Conservation (phyloP, 2,329 filamentous ascomycete species). For the Aspergillus jensenii region DNA sequence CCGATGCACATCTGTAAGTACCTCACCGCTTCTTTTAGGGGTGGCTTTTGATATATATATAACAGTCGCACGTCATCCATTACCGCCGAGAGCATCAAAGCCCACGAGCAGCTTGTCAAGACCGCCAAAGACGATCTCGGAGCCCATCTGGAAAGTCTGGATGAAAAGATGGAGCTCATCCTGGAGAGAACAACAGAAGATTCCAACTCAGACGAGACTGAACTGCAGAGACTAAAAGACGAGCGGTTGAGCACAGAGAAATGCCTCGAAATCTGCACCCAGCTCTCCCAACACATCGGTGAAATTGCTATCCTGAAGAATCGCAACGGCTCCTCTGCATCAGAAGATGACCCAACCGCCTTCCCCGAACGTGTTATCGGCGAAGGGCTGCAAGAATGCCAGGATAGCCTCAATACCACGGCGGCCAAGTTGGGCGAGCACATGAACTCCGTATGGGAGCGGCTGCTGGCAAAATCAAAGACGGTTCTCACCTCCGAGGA, state of each 20-base stretch:
- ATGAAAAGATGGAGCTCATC: slow-evolving; percentile 26
- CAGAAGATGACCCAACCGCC: slow-evolving; percentile 6
- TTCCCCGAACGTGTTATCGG: slow-evolving; percentile 32
- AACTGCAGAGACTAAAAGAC: slow-evolving; percentile 26
- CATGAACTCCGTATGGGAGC: slow-evolving; percentile 32
- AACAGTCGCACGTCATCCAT: slow-evolving; percentile 33
- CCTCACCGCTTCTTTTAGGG: neutral
- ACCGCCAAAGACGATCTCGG: slow-evolving; percentile 27
- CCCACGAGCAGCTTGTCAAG: slow-evolving; percentile 27
- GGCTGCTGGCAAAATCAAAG: slow-evolving; percentile 32
- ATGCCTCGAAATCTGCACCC: slow-evolving; percentile 31
- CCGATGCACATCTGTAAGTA: slow-evolving; percentile 43
- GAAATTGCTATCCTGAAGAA: slow-evolving; percentile 24
- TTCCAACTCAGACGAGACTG: slow-evolving; percentile 19
- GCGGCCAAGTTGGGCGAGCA: slow-evolving; percentile 31
- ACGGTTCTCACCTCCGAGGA: slow-evolving; percentile 25
- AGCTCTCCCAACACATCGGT: slow-evolving; percentile 30
- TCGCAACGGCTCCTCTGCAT: slow-evolving; percentile 15
- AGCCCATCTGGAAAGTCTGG: slow-evolving; percentile 28
- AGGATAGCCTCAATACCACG: slow-evolving; percentile 29
- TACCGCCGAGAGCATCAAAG: slow-evolving; percentile 28
- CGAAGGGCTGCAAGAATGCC: slow-evolving; percentile 37
- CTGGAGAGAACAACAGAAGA: slow-evolving; percentile 10
- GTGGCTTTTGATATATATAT: slow-evolving; percentile 10
- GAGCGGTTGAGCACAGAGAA: slow-evolving; percentile 31